A percentile compares a stretch with the other conserved stretches of the same genome.
Conservation (phyloP, 306 rosid genomes). For the Vigna angularis region DNA sequence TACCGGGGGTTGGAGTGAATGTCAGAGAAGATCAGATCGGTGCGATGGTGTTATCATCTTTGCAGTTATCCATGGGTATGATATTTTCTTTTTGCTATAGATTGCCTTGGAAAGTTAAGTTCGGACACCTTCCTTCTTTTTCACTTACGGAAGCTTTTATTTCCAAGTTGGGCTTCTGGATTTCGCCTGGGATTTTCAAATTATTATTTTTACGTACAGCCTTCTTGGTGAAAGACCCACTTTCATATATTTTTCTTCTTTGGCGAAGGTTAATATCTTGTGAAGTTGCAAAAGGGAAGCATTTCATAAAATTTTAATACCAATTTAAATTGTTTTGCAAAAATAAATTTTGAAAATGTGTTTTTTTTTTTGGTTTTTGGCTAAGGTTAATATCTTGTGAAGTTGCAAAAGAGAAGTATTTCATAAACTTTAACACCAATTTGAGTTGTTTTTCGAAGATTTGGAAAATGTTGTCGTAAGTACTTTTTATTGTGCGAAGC, state of each 20-base stretch:
- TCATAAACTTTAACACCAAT: too few species aligned
- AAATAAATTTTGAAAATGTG: background rate
- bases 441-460: too few species aligned
- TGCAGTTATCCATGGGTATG: slow-evolving; percentile 49
- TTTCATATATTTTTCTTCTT: background rate
- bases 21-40: slow-evolving; percentile 41
- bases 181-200: background rate
- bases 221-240: background rate
- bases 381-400: too few species aligned
- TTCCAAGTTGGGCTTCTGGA: background rate
- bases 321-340: slow-evolving; percentile 3
- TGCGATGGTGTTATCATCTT: slow-evolving; percentile 30
- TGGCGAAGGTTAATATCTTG: background rate
- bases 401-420: too few species aligned
- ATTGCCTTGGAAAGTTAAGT: slow-evolving; percentile 27
- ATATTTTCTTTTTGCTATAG: slow-evolving; percentile 33
- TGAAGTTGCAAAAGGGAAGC: background rate
- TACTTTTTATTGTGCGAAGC: slow-evolving; percentile 1
- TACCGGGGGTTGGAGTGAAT: slow-evolving; percentile 44
- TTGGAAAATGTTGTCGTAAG: background rate
- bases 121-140: slow-evolving; percentile 24
- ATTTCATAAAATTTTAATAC: background rate
- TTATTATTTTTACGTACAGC: background rate
- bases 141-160: slow-evolving; percentile 9
- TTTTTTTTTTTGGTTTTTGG: too few species aligned